Conservation (phyloP, 2,329 filamentous ascomycete genomes). For the Botrytis fragariae region DNA sequence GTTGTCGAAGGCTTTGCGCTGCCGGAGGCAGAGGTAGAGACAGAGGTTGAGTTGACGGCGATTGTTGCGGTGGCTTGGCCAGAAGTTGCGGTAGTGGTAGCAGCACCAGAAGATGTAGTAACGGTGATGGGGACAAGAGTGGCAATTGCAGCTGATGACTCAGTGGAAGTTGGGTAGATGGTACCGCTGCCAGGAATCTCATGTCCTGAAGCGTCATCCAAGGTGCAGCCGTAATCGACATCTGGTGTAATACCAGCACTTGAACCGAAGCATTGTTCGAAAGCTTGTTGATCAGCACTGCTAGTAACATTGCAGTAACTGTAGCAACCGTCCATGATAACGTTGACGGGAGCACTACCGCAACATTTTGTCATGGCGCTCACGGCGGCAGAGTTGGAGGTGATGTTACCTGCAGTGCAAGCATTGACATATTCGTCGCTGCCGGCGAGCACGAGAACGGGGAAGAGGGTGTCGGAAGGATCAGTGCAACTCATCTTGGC, state of each 20-base stretch:
- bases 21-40: background rate
- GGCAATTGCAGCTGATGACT: background rate
- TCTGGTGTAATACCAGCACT: background rate
- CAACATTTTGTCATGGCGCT: constrained; percentile 13
- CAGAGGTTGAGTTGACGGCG: background rate
- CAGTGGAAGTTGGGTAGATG: constrained; percentile 7
- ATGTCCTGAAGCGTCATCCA: background rate
- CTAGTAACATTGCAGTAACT: constrained; percentile 19
- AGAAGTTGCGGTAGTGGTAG: background rate
- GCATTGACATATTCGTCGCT: background rate
- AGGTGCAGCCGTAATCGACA: constrained; percentile 9
- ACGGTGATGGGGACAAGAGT: background rate
- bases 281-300: constrained; percentile 13
- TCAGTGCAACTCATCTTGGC: constrained; percentile 9
- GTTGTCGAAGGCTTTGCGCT: background rate
- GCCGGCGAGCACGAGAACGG: background rate
- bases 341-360: constrained; percentile 3
- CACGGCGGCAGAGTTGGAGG: constrained; percentile 4
- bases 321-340: constrained; percentile 14
- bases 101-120: background rate
- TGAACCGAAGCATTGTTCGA: background rate
- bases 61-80: background rate
- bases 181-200: constrained; percentile 2
- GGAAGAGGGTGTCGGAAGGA: background rate
- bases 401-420: constrained; percentile 17